Base-by-base conservation (phyloP, 768 basidiomycete genomes). In the Lactifluus pinguis region DNA sequence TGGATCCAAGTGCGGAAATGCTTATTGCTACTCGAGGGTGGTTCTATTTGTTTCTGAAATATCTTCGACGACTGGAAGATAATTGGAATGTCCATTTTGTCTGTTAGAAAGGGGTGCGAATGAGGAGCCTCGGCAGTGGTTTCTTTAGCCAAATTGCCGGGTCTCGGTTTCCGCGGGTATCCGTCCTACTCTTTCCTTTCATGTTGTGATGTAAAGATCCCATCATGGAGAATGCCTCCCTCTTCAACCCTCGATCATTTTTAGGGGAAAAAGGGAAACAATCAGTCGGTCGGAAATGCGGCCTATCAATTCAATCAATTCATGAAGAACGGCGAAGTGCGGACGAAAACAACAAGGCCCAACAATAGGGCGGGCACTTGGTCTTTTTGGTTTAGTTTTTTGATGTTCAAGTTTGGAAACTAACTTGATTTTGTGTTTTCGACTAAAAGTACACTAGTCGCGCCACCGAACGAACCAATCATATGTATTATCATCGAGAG, bases 31-130 rank as follows among this genome's bases (percentile, higher is more conserved):
- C 10, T 30, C 19, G 17, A 42, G 38, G 49, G 34, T 19, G 53
- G 54, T 56, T 56, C 42, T 51, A 41, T 19, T 48, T 19, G 56
- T 56, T 47, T 47, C 60, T 61, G 60, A 61, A 61, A 61, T 54
- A 49, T 49, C 25, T 25, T 25, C 30, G 36, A 34, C 47, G 21
- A 30, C n/a, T 25, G 41, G 53, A 49, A 54, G 48, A 17, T 9
- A 47, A 49, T 13, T 25, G 25, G 25, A 25, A 1, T 25, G 25
- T 1, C 25, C 25, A 25, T 25, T 25, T 25, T 25, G 25, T 25
- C 25, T 25, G 25, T 1, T 25, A n/a, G 44, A 19, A 13, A 34
- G 51, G 50, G 30, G 30, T 19, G 44, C 14, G 48, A n/a, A 29
- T 32, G 39, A 34, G 29, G 30, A 51, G 41, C 29, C 49, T 44